A percentile compares a stretch with the other conserved stretches of the same genome.
Evolutionary conservation across 768 basidiomycete species (phyloP).

Genomic region (Mycena olivaceomarginata): DNA sequence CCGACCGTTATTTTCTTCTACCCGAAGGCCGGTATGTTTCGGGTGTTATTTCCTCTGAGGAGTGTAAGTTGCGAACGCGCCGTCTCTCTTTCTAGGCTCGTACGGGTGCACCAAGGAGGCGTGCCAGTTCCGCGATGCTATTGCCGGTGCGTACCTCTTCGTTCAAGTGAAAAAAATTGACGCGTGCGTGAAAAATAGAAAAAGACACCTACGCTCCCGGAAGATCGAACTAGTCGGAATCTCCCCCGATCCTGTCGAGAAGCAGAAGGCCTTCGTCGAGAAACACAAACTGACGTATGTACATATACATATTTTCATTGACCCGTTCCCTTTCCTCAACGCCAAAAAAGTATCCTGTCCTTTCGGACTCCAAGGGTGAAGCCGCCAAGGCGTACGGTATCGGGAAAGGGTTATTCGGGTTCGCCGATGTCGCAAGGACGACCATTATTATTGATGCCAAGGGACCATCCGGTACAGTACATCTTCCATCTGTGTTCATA

Average conservation of each 20-base stretch:
- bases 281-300: constrained; percentile 80
- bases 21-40: constrained; percentile 74
- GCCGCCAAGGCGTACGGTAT: constrained; percentile 80
- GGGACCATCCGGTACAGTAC: constrained; percentile 76
- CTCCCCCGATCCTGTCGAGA: constrained; percentile 81
- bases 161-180: not conserved
- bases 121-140: constrained; percentile 88
- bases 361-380: constrained; percentile 81
- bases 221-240: constrained; percentile 83
- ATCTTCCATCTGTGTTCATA: not conserved
- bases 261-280: constrained; percentile 86
- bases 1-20: constrained; percentile 90
- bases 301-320: not conserved
- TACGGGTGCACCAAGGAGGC: constrained; percentile 90
- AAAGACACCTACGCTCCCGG: constrained; percentile 79
- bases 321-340: too few relatives aligned
- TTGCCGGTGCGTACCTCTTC: constrained; percentile 68
- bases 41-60: not conserved
- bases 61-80: not conserved
- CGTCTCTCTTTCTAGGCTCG: constrained; percentile 65
- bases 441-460: constrained; percentile 86
- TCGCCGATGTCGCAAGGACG: constrained; percentile 74
- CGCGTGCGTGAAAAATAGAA: constrained; percentile 58
- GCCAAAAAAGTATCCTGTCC: constrained; percentile 79
- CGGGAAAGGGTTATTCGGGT: constrained; percentile 81